Evolutionary conservation across 2,329 filamentous ascomycete species (phyloP).

Genomic region (Harringtonia aguacate): DNA sequence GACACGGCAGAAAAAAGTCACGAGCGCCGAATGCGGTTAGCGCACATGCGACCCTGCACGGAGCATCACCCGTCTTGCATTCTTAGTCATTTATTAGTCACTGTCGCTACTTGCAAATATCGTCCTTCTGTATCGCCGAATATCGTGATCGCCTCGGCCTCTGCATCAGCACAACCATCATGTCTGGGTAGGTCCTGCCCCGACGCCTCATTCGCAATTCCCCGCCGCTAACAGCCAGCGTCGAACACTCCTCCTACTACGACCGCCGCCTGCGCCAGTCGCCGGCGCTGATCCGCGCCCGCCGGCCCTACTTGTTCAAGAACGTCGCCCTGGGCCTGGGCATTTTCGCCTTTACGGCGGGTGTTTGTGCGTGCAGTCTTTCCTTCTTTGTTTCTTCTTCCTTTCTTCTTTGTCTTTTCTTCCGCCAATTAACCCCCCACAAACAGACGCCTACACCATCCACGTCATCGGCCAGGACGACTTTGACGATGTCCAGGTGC

Average conservation of each 20-base stretch:
- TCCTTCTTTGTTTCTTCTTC: not conserved
- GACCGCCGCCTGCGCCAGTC: constrained; percentile 77
- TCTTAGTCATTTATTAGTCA: too few species aligned
- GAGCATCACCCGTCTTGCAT: too few species aligned
- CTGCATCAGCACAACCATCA: not conserved
- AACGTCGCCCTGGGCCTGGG: constrained; percentile 74
- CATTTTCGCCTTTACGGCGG: constrained; percentile 64
- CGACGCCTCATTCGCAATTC: not conserved
- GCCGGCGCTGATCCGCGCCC: constrained; percentile 80
- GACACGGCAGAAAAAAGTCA: not conserved
- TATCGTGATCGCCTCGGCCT: too few species aligned
- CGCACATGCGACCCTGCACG: not conserved
- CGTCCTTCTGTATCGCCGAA: too few species aligned
- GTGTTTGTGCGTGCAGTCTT: constrained; percentile 65
- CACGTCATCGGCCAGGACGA: constrained; percentile 88
- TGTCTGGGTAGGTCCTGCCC: constrained; percentile 8
- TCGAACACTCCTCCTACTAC: constrained; percentile 68
- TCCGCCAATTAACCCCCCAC: not conserved
- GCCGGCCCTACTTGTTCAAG: constrained; percentile 82
- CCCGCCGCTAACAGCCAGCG: constrained; percentile 16
- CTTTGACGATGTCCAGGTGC: constrained; percentile 90
- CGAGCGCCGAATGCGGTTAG: too few species aligned
- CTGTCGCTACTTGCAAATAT: too few species aligned
- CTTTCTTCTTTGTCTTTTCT: not conserved
- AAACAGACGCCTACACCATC: constrained; percentile 52